Evolutionary conservation across 768 basidiomycete genomes (phyloP), one percentile per base, ranked within the genome.

Genomic region (Naganishia friedmannii): DNA sequence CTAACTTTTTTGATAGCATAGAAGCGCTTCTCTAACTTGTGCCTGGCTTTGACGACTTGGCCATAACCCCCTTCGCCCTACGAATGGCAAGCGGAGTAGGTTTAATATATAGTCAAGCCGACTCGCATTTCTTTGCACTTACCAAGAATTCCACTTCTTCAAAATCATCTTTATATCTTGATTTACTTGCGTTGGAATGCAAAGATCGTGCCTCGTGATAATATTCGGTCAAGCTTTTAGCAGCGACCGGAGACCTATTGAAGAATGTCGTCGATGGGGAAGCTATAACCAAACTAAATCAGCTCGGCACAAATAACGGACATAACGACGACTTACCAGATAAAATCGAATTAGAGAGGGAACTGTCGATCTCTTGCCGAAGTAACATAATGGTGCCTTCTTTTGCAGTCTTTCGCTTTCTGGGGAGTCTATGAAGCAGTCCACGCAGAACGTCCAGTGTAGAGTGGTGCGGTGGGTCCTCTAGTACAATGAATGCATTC

Each of bases 141-240:
- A 81, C 92, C 76, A 95, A 77, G 37, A 92, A 83, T 77, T 95
- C 93, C 10, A 96, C 82, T 77, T 95, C 93, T 76, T 94, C 92
- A 88, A 91, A 97, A 74, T 97, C 93, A 66, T 91, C 89, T 75
- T 91, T 90, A 87, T 92, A 97, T 70, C 93, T 83, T 75, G 92
- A 93, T 2, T 85, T 79, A 19, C 88, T 86, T 34, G 86, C 84
- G 26, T 65, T 45, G 17, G 55, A 29, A 17, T 72, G 70, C 19
- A 57, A 46, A 7, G 69, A 60, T 19, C 70, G 65, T n/a, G 72
- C 69, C 21, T 54, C 70, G 29, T 60, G 48, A 29, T 48, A 69
- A 39, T 71, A 71, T 21, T 68, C 63, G 29, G 32, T 55, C 31
- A 57, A 74, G 32, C 46, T 67, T 21, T 68, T 72, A 23, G 72